These are phyloP conservation scores for Pueraria montana DNA, from an alignment of 306 rosid species.

Conservation along the genomic window DNA sequence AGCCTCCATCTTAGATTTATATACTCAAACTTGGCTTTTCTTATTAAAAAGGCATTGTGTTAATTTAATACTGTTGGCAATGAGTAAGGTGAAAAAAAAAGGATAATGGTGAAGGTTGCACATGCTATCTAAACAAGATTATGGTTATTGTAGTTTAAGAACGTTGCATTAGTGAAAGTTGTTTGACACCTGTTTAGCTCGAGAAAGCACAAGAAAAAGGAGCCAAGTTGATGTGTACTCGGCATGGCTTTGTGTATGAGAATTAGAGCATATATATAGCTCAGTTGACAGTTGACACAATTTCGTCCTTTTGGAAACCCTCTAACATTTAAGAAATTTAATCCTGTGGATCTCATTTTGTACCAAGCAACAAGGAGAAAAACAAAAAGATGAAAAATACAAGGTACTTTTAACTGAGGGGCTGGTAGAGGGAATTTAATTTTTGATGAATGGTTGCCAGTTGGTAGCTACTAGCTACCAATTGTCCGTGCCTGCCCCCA, in stretches of 20 bases:
- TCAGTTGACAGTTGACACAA: constrained; percentile 10
- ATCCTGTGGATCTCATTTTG: constrained; percentile 21
- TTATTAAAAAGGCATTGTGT: background rate
- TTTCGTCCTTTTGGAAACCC: background rate
- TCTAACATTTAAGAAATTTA: background rate
- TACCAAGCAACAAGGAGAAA: constrained; percentile 6
- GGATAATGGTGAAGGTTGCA: constrained; percentile 12
- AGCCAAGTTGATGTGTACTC: background rate
- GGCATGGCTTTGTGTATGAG: background rate
- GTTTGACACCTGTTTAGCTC: background rate
- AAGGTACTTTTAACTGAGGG: background rate
- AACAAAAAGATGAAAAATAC: background rate
- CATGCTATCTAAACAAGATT: constrained; percentile 22
- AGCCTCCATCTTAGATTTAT: background rate
- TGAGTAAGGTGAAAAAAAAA: background rate
- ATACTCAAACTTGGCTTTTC: background rate
- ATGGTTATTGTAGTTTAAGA: constrained; percentile 15
- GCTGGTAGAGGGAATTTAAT: constrained; percentile 37
- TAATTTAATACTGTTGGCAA: constrained; percentile 1
- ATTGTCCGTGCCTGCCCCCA: constrained; percentile 11
- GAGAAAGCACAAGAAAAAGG: background rate
- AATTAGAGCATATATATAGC: background rate
- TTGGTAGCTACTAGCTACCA: constrained; percentile 38
- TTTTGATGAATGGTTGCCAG: constrained; percentile 48
- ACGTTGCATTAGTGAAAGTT: constrained; percentile 17